Evolutionary conservation across 441 rosid species (phyloP).

Genomic region (Melastoma candidum): DNA sequence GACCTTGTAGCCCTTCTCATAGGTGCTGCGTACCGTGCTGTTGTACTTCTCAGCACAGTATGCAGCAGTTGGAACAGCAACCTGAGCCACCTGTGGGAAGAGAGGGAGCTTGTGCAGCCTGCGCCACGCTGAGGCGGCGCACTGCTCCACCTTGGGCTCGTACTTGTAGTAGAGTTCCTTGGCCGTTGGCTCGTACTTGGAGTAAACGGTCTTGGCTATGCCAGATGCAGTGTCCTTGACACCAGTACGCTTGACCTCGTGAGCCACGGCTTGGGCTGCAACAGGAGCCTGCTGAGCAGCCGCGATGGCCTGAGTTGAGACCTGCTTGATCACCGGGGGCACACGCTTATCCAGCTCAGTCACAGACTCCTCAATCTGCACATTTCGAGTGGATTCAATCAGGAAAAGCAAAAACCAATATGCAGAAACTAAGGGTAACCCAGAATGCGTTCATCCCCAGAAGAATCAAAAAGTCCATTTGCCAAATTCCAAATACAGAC

Average conservation of each 20-base stretch:
- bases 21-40: slow-evolving; percentile 49
- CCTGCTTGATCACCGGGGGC: slow-evolving; percentile 53
- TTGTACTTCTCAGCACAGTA: slow-evolving; percentile 78
- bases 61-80: slow-evolving; percentile 72
- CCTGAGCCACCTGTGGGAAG: slow-evolving; percentile 66
- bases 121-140: slow-evolving; percentile 74
- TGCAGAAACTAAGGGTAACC: too few species aligned
- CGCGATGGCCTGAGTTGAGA: slow-evolving; percentile 51
- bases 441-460: too few species aligned
- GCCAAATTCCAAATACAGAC: too few species aligned
- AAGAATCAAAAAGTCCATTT: too few species aligned
- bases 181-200: slow-evolving; percentile 66
- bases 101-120: slow-evolving; percentile 75
- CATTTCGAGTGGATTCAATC: neutral
- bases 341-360: slow-evolving; percentile 48
- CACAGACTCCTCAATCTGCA: slow-evolving; percentile 71
- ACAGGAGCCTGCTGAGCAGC: slow-evolving; percentile 65
- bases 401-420: neutral
- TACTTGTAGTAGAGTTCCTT: slow-evolving; percentile 69
- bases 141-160: slow-evolving; percentile 83
- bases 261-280: slow-evolving; percentile 54
- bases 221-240: slow-evolving; percentile 64
- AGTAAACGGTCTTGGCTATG: slow-evolving; percentile 55
- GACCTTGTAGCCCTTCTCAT: slow-evolving; percentile 69
- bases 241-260: slow-evolving; percentile 64